Conservation (phyloP, 768 basidiomycete species). For the Suillus clintonianus region DNA sequence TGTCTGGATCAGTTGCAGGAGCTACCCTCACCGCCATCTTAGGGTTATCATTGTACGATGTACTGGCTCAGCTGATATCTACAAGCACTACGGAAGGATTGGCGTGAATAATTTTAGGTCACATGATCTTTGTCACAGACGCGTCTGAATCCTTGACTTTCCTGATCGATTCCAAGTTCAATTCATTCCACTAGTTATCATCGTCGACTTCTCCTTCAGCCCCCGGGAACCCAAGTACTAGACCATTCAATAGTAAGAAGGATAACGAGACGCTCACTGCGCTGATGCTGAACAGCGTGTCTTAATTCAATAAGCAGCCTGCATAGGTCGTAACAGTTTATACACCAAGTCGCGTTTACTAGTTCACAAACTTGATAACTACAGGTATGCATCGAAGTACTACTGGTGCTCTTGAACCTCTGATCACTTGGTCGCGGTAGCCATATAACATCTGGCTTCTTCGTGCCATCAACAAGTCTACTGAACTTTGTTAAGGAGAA, state of each 20-base stretch:
- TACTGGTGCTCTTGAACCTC: background rate
- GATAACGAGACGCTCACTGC: too few relatives aligned
- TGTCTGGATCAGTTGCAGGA: constrained; percentile 46
- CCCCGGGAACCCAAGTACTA: background rate
- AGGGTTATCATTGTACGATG: background rate
- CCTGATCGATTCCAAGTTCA: too few relatives aligned
- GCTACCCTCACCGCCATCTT: background rate
- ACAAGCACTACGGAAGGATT: background rate
- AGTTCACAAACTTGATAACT: background rate
- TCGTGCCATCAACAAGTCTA: background rate
- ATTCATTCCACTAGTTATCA: too few relatives aligned
- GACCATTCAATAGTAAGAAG: background rate
- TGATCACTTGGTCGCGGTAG: background rate
- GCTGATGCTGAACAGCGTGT: background rate
- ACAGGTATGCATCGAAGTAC: background rate
- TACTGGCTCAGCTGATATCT: background rate
- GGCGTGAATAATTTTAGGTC: background rate
- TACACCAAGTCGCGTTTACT: background rate
- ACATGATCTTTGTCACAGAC: background rate
- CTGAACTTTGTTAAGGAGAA: background rate
- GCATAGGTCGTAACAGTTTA: background rate
- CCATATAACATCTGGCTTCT: background rate
- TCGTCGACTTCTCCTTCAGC: background rate
- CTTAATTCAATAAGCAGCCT: background rate
- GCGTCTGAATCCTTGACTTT: too few relatives aligned